Conservation (phyloP, 2,329 filamentous ascomycete species). For the Ophiocordyceps sinensis region DNA sequence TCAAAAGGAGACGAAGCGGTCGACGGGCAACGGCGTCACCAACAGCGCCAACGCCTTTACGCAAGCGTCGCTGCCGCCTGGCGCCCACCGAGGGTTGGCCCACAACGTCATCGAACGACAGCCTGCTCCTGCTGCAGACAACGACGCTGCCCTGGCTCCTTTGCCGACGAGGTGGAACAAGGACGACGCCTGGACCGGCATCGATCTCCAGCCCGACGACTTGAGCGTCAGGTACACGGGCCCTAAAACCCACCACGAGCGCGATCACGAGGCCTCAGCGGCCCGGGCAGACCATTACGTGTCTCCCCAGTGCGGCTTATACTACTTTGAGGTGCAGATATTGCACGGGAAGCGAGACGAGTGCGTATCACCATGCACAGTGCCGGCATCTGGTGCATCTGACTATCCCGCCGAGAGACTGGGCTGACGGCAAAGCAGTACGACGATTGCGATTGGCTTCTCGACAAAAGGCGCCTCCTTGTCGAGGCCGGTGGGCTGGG, state of each 20-base stretch:
- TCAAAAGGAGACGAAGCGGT: conserved; percentile 28
- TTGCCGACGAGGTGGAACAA: conserved; percentile 76
- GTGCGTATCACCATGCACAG: conserved; percentile 23
- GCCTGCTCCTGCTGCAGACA: conserved; percentile 40
- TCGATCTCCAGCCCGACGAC: conserved; percentile 65
- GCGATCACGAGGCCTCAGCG: conserved; percentile 62
- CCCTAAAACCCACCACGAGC: conserved; percentile 30
- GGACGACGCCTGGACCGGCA: conserved; percentile 53
- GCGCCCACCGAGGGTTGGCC: conserved; percentile 59
- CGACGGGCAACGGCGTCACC: conserved; percentile 23
- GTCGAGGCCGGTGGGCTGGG: conserved; percentile 49
- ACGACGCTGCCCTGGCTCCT: conserved; percentile 45
- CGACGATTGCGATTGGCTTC: conserved; percentile 50
- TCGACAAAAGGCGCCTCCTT: conserved; percentile 37
- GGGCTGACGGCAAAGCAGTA: conserved; percentile 21
- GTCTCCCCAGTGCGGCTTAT: conserved; percentile 80
- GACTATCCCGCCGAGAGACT: background rate
- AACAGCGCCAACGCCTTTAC: conserved; percentile 37
- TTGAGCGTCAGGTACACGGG: conserved; percentile 51
- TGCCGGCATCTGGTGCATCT: too few species aligned
- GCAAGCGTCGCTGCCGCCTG: conserved; percentile 22
- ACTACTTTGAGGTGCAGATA: conserved; percentile 70
- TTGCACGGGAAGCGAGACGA: conserved; percentile 37
- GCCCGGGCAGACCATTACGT: conserved; percentile 76
- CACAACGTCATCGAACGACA: conserved; percentile 74